Percentiles rank a stretch among this genome's conserved stretches.
Conservation (phyloP, 225 moss, liverwort and hornwort genomes). For the Lunularia cruciata region DNA sequence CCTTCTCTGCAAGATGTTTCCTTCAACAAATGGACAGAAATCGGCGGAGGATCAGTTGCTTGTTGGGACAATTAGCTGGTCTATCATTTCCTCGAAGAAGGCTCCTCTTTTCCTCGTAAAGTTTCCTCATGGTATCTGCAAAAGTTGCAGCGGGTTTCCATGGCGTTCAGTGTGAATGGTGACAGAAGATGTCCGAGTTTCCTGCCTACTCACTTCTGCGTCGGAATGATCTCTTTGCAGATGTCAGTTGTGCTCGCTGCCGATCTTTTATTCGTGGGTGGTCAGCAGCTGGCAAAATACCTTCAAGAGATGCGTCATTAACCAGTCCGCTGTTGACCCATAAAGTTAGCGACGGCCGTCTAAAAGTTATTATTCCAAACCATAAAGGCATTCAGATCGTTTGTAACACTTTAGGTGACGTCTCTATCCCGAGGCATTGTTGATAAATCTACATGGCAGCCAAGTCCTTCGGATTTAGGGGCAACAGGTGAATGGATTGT, state of each 20-base stretch:
- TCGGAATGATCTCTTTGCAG: no score
- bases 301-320: slow-evolving; percentile 39
- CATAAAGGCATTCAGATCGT: background rate
- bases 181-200: no score
- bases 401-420: background rate
- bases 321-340: background rate
- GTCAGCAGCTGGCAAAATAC: slow-evolving; percentile 59
- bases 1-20: no score
- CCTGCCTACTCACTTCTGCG: no score
- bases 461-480: background rate
- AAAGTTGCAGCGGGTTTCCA: no score
- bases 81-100: no score
- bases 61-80: no score
- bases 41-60: no score
- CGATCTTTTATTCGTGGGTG: slow-evolving; percentile 75
- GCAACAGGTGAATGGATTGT: background rate
- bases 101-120: no score
- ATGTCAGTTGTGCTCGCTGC: slow-evolving; percentile 69
- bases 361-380: background rate
- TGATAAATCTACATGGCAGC: slow-evolving; percentile 3
- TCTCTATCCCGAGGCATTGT: background rate
- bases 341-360: background rate
- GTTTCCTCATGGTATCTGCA: no score
- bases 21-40: no score
- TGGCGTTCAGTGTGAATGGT: no score